phyloP scores from a whole-genome alignment of 1,139 yeast species.

The Chernovozyma sophiae-reginae region DNA sequence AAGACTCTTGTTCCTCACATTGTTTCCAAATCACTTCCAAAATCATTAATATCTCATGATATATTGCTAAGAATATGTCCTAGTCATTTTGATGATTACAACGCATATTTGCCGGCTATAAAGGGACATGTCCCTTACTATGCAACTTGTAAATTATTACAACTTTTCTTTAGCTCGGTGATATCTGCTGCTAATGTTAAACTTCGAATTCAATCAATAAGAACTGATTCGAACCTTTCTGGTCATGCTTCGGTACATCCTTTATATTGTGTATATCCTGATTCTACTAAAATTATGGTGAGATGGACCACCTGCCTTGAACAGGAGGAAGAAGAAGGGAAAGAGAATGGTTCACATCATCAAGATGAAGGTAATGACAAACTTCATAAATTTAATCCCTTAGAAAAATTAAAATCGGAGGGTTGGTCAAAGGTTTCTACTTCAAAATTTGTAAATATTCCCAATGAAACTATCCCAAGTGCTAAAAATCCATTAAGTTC shows the following conservation, averaged over 20 bases:
- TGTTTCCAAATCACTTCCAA: constrained; percentile 48
- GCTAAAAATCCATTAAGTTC: constrained; percentile 10
- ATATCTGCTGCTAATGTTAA: constrained; percentile 47
- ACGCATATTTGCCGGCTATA: constrained; percentile 56
- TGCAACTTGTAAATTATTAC: constrained; percentile 51
- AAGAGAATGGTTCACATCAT: constrained; percentile 11
- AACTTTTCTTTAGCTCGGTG: constrained; percentile 50
- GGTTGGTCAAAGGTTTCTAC: constrained; percentile 35
- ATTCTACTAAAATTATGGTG: constrained; percentile 51
- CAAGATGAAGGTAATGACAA: background rate
- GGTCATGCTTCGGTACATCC: constrained; percentile 4
- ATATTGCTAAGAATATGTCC: constrained; percentile 65
- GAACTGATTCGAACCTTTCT: constrained; percentile 14
- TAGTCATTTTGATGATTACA: constrained; percentile 41
- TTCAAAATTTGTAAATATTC: constrained; percentile 14
- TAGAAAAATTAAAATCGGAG: background rate
- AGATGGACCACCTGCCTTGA: constrained; percentile 53
- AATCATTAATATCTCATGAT: constrained; percentile 43
- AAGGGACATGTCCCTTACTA: constrained; percentile 58
- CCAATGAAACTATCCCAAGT: constrained; percentile 2
- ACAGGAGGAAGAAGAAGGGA: constrained; percentile 7
- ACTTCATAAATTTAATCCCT: background rate
- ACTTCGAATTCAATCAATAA: constrained; percentile 48
- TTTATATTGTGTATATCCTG: constrained; percentile 29
- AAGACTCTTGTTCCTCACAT: constrained; percentile 54